These are phyloP conservation scores for Nicotiana tabacum DNA, from an alignment of 257 asterid species.

Conservation along the genomic window DNA sequence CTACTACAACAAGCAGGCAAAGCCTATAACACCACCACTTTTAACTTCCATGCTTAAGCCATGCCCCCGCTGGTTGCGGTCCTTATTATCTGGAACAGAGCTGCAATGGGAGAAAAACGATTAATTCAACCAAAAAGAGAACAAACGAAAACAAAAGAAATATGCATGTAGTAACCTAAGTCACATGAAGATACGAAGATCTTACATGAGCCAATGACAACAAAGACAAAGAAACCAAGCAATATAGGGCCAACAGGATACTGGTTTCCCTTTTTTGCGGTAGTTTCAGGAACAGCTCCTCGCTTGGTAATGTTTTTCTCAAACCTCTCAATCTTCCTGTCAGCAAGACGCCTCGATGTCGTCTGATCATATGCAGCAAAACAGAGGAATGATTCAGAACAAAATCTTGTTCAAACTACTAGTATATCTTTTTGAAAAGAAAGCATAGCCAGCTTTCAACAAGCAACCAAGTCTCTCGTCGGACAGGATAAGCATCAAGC, in stretches of 20 bases:
- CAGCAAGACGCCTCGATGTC: constrained; percentile 85
- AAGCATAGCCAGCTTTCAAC: not conserved
- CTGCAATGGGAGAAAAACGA: constrained; percentile 28
- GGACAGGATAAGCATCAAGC: not conserved
- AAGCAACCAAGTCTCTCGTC: not conserved
- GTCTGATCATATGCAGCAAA: constrained; percentile 43
- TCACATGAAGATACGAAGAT: not conserved
- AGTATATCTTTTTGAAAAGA: not conserved
- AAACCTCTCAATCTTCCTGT: constrained; percentile 79
- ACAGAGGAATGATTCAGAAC: not conserved
- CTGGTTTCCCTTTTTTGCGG: constrained; percentile 68
- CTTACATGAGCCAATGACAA: constrained; percentile 96
- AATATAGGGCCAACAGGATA: constrained; percentile 87
- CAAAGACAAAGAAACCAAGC: constrained; percentile 87
- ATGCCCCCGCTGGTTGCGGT: constrained; percentile 88
- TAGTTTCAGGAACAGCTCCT: constrained; percentile 73
- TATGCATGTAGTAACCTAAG: not conserved
- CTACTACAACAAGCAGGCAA: constrained; percentile 4
- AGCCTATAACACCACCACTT: not conserved
- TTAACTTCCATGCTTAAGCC: constrained; percentile 36
- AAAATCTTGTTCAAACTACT: not conserved
- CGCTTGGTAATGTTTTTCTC: constrained; percentile 88
- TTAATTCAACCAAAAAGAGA: not conserved
- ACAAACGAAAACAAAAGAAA: not conserved
- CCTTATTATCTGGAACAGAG: constrained; percentile 89